Conservation (phyloP, 768 basidiomycete species). For the Tricholoma terreum region DNA sequence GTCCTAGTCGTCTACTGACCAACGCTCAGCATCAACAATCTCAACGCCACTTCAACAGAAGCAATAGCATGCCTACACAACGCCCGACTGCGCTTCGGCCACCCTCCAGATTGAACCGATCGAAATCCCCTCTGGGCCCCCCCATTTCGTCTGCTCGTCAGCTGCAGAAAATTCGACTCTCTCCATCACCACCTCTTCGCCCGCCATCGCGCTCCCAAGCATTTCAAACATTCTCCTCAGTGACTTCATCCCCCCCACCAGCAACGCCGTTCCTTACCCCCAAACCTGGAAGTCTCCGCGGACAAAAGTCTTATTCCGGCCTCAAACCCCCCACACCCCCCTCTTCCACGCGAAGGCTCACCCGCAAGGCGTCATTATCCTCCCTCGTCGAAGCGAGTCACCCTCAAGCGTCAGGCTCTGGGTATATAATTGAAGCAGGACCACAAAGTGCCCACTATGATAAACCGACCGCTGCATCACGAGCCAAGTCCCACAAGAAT, state of each 20-base stretch:
- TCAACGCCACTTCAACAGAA: slow-evolving; percentile 46
- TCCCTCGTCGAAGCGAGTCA: slow-evolving; percentile 63
- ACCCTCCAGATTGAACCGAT: slow-evolving; percentile 62
- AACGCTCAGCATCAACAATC: slow-evolving; percentile 42
- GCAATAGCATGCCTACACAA: slow-evolving; percentile 57
- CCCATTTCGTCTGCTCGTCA: slow-evolving; percentile 69
- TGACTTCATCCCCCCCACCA: slow-evolving; percentile 44
- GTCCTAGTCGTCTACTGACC: slow-evolving; percentile 67
- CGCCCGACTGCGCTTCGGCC: slow-evolving; percentile 53
- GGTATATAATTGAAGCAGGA: slow-evolving; percentile 34
- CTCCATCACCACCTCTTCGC: slow-evolving; percentile 66
- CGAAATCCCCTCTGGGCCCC: slow-evolving; percentile 70
- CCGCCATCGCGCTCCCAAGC: slow-evolving; percentile 57
- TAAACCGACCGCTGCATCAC: slow-evolving; percentile 77
- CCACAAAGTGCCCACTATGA: slow-evolving; percentile 60
- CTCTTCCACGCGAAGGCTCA: slow-evolving; percentile 56
- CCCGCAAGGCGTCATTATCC: slow-evolving; percentile 77
- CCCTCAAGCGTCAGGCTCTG: slow-evolving; percentile 56
- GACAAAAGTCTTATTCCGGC: slow-evolving; percentile 81
- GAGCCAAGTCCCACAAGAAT: slow-evolving; percentile 67
- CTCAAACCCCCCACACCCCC: slow-evolving; percentile 75
- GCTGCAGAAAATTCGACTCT: slow-evolving; percentile 62
- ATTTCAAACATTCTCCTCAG: slow-evolving; percentile 54
- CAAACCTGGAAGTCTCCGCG: slow-evolving; percentile 74
- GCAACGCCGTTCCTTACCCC: slow-evolving; percentile 59